Evolutionary conservation across 1,139 yeast species (phyloP).

Genomic region (Diutina rugosa): DNA sequence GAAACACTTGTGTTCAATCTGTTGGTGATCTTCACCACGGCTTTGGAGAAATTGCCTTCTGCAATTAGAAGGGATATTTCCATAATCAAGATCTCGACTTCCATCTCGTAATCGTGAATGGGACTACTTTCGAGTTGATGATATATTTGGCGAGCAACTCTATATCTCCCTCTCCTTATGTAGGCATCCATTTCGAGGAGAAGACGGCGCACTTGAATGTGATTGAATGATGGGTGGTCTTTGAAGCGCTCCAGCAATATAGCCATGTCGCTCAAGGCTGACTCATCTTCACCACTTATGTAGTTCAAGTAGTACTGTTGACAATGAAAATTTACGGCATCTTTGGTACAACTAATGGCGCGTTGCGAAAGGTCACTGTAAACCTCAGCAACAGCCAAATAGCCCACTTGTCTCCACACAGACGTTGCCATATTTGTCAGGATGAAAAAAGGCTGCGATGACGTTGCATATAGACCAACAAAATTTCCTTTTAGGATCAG

Average conservation of each 20-base stretch:
- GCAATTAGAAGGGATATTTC: neutral
- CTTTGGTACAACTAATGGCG: neutral
- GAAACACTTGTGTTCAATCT: neutral
- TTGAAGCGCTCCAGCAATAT: neutral
- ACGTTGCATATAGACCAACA: neutral
- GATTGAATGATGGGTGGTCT: neutral
- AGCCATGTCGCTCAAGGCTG: neutral
- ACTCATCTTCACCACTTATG: neutral
- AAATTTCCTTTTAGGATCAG: neutral
- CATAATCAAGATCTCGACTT: neutral
- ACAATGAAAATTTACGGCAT: neutral
- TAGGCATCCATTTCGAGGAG: neutral
- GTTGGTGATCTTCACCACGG: constrained; percentile 12
- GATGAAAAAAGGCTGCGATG: neutral
- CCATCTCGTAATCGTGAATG: neutral
- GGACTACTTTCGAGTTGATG: neutral
- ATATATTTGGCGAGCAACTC: neutral
- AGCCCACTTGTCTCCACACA: neutral
- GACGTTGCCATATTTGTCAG: neutral
- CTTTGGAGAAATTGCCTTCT: constrained; percentile 18
- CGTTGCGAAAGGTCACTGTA: neutral
- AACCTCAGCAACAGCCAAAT: neutral
- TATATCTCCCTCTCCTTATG: neutral
- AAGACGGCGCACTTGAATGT: neutral
- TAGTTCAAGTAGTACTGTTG: neutral